Evolutionary conservation across 257 asterid genomes (phyloP).

Genomic region (Fraxinus americana): DNA sequence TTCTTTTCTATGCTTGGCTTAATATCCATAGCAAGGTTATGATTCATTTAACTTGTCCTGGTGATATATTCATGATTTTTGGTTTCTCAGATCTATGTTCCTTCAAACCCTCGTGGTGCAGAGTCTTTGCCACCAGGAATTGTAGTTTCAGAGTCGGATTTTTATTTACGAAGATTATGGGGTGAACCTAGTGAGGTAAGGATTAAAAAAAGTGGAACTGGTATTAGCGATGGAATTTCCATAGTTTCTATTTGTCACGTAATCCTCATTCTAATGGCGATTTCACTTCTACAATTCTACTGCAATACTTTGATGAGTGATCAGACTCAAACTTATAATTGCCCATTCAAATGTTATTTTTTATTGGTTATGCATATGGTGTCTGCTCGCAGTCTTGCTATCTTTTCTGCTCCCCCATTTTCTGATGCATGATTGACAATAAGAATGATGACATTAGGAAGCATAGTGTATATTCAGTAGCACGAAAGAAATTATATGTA

Average conservation of each 20-base stretch:
- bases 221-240: conserved; percentile 6
- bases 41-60: neutral
- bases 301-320: neutral
- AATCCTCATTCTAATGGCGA: conserved; percentile 14
- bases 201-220: conserved; percentile 16
- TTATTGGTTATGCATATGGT: neutral
- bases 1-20: conserved; percentile 13
- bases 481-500: conserved; percentile 7
- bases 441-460: conserved; percentile 4
- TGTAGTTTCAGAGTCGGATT: conserved; percentile 88
- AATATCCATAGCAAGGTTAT: conserved; percentile 9
- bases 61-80: conserved; percentile 10
- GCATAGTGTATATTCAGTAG: conserved; percentile 9
- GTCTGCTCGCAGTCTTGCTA: conserved; percentile 5
- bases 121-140: conserved; percentile 97
- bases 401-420: neutral
- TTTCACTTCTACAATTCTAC: neutral
- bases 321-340: conserved; percentile 8
- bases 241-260: conserved; percentile 5
- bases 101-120: conserved; percentile 97
- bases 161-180: conserved; percentile 92
- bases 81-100: conserved; percentile 71
- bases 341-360: neutral
- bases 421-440: conserved; percentile 8
- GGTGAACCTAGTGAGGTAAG: conserved; percentile 98